Evolutionary conservation across 805 yeast genomes (phyloP), one percentile per base, ranked within the genome.

Genomic region (Starmera quercuum): DNA sequence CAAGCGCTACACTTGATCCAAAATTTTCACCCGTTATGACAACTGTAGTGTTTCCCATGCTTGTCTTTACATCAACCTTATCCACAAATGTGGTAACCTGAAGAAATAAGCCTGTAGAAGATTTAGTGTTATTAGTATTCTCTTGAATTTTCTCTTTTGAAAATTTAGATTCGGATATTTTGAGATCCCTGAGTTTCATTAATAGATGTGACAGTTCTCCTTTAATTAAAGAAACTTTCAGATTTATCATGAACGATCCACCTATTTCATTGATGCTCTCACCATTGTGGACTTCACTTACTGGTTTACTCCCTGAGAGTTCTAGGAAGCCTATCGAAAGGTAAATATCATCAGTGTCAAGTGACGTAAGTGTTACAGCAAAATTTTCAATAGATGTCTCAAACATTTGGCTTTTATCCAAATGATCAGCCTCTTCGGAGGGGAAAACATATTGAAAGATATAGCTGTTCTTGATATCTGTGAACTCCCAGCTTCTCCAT

Each of bases 401-500:
- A 11, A 56, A 34, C 8, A 45, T 35, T 2, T 28, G 34, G 20
- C 12, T 33, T 33, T 12, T 30, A 36, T 13, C 30, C 8, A n/a
- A 22, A 34, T 26, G 4, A 40, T 37, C 21, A 18, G 46, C 27
- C 19, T 33, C 30, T n/a, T 50, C 46, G 7, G 47, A 47, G n/a
- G 51, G 50, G 46, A 80, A 80, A 3, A 74, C 66, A 40, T 60
- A 61, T 21, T 56, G 54, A 45, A 82, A 75, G 17, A 83, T 63
- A 35, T 64, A 73, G 33, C 78, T 69, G 25, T 70, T 61, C n/a
- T 69, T 68, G 16, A 77, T 69, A 45, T 74, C 73, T 21, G 76
- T 66, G 29, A 83, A 79, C 46, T 90, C 98, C 97, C 97, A 88
- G 38, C 77, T 75, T 63, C 97, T 73, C 97, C 97, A 92, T 11